These are phyloP conservation scores for Hordeum vulgare DNA, from an alignment of 176 grass and related monocot genomes.

Conservation along the genomic window DNA sequence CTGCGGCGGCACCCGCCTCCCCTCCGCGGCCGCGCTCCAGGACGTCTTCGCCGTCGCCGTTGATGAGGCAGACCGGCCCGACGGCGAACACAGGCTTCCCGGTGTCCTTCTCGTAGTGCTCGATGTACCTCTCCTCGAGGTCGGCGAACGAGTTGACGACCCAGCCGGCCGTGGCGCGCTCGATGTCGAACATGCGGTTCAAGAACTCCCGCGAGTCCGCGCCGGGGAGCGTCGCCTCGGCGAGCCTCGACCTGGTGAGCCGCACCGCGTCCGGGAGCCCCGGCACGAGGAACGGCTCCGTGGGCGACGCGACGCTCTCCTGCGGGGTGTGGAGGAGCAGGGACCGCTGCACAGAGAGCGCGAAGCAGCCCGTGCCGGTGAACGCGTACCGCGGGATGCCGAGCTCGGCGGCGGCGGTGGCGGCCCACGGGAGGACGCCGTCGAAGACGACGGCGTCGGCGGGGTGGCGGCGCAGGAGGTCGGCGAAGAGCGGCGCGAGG, in stretches of 20 bases:
- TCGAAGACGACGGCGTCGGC: conserved; percentile 60
- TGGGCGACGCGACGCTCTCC: conserved; percentile 9
- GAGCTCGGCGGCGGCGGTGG: conserved; percentile 35
- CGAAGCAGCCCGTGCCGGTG: conserved; percentile 58
- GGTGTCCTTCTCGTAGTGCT: conserved; percentile 59
- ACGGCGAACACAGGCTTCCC: conserved; percentile 52
- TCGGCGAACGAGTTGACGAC: conserved; percentile 57
- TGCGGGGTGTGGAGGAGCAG: conserved; percentile 42
- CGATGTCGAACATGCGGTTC: conserved; percentile 35
- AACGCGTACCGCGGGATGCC: conserved; percentile 55
- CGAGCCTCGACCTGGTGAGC: conserved; percentile 45
- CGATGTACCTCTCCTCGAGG: conserved; percentile 47
- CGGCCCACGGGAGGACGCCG: conserved; percentile 55
- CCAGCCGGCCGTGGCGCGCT: conserved; percentile 50
- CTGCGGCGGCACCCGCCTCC: background rate
- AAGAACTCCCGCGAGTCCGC: conserved; percentile 36
- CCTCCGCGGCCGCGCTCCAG: conserved; percentile 37
- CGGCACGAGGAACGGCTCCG: conserved; percentile 44
- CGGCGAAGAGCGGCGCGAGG: conserved; percentile 34
- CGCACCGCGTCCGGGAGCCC: conserved; percentile 40
- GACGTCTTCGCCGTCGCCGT: conserved; percentile 25
- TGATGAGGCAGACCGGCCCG: conserved; percentile 48
- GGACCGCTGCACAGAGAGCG: conserved; percentile 42
- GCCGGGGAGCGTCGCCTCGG: conserved; percentile 50
- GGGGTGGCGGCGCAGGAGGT: conserved; percentile 18